Conservation (phyloP, 1,139 yeast genomes). For the Suhomyces choctaworum region DNA sequence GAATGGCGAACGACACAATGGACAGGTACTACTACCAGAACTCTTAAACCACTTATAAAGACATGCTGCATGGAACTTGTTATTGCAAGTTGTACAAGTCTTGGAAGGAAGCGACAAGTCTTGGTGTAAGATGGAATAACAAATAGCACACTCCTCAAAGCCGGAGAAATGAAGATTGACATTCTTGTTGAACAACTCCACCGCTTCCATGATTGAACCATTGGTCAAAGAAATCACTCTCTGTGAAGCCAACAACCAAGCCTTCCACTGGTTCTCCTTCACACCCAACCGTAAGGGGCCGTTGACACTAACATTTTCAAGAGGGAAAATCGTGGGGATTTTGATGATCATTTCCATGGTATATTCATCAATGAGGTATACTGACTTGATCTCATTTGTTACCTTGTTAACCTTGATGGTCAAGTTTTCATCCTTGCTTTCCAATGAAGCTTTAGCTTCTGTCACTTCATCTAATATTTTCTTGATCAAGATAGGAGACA, state of each 20-base stretch:
- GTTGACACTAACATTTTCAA: slow-evolving; percentile 67
- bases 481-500: slow-evolving; percentile 65
- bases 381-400: slow-evolving; percentile 70
- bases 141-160: slow-evolving; percentile 94
- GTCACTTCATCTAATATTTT: slow-evolving; percentile 59
- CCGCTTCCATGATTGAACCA: slow-evolving; percentile 80
- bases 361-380: slow-evolving; percentile 84
- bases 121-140: slow-evolving; percentile 87
- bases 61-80: slow-evolving; percentile 96
- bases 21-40: slow-evolving; percentile 89
- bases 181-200: slow-evolving; percentile 78
- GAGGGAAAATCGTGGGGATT: slow-evolving; percentile 73
- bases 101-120: slow-evolving; percentile 90
- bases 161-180: slow-evolving; percentile 85
- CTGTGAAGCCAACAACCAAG: slow-evolving; percentile 92
- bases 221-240: slow-evolving; percentile 71
- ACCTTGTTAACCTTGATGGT: slow-evolving; percentile 61
- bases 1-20: slow-evolving; percentile 83
- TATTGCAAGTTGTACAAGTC: slow-evolving; percentile 84
- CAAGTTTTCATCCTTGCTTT: slow-evolving; percentile 54
- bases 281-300: slow-evolving; percentile 87
- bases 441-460: slow-evolving; percentile 37
- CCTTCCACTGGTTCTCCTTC: slow-evolving; percentile 90
- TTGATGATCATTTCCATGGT: slow-evolving; percentile 76
- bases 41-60: slow-evolving; percentile 96